Percentiles rank a stretch among this genome's conserved stretches.
phyloP scores from a whole-genome alignment of 352 stramenopile species.

The Phytophthora hybrid region DNA sequence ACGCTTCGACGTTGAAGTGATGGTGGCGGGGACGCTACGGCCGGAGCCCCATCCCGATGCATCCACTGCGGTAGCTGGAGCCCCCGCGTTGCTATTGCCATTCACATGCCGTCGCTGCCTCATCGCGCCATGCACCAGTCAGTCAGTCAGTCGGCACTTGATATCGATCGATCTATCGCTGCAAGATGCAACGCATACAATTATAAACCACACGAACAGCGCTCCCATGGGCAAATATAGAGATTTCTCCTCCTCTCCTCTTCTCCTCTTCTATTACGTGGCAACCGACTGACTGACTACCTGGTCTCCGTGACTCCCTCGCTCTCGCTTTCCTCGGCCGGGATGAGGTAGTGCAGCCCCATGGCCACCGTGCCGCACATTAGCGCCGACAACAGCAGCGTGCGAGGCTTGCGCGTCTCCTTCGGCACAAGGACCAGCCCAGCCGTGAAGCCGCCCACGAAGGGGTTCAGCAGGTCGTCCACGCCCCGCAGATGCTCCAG shows the following conservation, averaged over 20 bases:
- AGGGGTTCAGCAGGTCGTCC: slow-evolving; percentile 74
- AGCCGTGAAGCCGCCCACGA: slow-evolving; percentile 70
- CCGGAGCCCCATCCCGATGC: slow-evolving; percentile 24
- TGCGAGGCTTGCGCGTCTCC: slow-evolving; percentile 57
- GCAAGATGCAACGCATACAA: slow-evolving; percentile 1
- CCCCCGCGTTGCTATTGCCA: slow-evolving; percentile 59
- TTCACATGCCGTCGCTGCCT: slow-evolving; percentile 60
- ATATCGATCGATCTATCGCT: not conserved
- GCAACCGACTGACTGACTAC: not conserved
- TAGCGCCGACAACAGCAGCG: slow-evolving; percentile 50
- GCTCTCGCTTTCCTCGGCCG: slow-evolving; percentile 39
- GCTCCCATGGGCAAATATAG: slow-evolving; percentile 30
- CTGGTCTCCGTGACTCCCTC: not conserved
- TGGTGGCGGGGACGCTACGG: slow-evolving; percentile 16
- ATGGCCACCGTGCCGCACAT: slow-evolving; percentile 66
- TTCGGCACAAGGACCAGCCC: slow-evolving; percentile 56
- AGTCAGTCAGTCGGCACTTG: not conserved
- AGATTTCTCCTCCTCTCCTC: slow-evolving; percentile 7
- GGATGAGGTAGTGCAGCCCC: slow-evolving; percentile 68
- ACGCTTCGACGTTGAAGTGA: slow-evolving; percentile 23
- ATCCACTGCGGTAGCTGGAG: not conserved
- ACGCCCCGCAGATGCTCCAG: slow-evolving; percentile 66
- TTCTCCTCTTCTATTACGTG: slow-evolving; percentile 25
- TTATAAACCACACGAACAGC: slow-evolving; percentile 24
- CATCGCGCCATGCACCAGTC: slow-evolving; percentile 27